These are phyloP conservation scores for Aspergillus kassunensis DNA, from an alignment of 495 filamentous ascomycete species.

Conservation along the genomic window DNA sequence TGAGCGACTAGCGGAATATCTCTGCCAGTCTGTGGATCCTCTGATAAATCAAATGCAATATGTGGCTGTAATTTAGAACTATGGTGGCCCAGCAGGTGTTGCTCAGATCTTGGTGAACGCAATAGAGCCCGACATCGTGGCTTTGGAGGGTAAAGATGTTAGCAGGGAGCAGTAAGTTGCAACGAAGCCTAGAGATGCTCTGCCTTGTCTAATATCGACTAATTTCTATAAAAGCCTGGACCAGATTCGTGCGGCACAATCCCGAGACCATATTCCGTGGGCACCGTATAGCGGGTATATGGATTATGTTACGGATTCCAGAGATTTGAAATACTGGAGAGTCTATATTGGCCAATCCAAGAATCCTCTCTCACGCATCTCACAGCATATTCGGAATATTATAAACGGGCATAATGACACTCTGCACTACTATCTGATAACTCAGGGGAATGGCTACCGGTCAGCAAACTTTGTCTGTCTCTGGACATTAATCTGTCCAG, in stretches of 20 bases:
- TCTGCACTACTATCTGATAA: conserved; percentile 4
- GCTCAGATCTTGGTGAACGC: not conserved
- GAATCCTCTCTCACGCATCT: not conserved
- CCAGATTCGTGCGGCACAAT: not conserved
- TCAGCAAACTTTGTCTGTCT: not conserved
- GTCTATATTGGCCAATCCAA: not conserved
- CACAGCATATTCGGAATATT: not conserved
- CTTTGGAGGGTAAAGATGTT: not conserved
- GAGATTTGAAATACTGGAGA: not conserved
- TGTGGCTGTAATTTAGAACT: not conserved
- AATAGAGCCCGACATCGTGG: not conserved
- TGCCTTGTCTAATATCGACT: not conserved
- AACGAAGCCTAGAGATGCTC: not conserved
- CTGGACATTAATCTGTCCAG: not conserved
- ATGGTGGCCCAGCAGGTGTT: not conserved
- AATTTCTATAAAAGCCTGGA: not conserved
- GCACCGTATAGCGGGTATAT: not conserved
- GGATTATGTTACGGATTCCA: not conserved
- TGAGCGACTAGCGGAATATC: not conserved
- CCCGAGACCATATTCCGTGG: not conserved
- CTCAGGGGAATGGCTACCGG: not conserved
- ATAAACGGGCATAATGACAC: not conserved
- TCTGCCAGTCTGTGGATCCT: not conserved
- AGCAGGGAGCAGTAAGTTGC: not conserved
- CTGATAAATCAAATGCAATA: not conserved